These are phyloP conservation scores for Naganishia sp. DNA, from an alignment of 1,284 basidiomycete species.

Conservation along the genomic window DNA sequence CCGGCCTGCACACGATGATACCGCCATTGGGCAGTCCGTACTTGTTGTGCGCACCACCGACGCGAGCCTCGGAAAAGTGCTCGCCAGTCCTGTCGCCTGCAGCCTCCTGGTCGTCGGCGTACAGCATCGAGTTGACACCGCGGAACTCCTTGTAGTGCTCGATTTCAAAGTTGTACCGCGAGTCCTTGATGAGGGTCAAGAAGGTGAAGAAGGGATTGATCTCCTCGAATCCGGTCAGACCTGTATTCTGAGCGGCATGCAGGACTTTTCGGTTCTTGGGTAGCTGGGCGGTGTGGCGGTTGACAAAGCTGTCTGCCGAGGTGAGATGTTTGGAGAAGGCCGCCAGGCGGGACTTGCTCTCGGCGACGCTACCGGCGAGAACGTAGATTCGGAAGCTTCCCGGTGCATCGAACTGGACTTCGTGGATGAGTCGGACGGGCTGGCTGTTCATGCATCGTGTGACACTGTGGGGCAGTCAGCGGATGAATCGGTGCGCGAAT, in stretches of 20 bases:
- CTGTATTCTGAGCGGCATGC: constrained; percentile 37
- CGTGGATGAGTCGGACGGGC: constrained; percentile 68
- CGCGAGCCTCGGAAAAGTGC: constrained; percentile 45
- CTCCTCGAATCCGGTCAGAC: constrained; percentile 43
- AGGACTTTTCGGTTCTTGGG: constrained; percentile 32
- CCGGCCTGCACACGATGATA: constrained; percentile 68
- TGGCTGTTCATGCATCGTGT: constrained; percentile 65
- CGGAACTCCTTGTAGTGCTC: constrained; percentile 38
- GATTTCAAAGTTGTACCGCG: constrained; percentile 45
- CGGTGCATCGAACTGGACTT: constrained; percentile 64
- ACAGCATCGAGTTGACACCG: constrained; percentile 55
- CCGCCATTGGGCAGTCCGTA: constrained; percentile 63
- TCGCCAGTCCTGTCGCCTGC: constrained; percentile 52
- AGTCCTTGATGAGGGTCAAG: constrained; percentile 43
- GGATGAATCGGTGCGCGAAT: neutral
- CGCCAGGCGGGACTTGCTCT: constrained; percentile 37
- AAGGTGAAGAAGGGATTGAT: constrained; percentile 49
- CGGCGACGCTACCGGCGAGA: constrained; percentile 62
- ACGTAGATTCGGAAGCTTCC: constrained; percentile 67
- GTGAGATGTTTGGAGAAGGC: constrained; percentile 35
- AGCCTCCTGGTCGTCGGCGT: constrained; percentile 58
- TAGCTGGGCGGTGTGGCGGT: constrained; percentile 34
- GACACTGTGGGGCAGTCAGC: constrained; percentile 55
- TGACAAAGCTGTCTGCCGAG: constrained; percentile 39
- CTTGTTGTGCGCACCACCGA: constrained; percentile 56